phyloP scores from a whole-genome alignment of 108 stramenopile species.

The Craspedostauros australis region DNA sequence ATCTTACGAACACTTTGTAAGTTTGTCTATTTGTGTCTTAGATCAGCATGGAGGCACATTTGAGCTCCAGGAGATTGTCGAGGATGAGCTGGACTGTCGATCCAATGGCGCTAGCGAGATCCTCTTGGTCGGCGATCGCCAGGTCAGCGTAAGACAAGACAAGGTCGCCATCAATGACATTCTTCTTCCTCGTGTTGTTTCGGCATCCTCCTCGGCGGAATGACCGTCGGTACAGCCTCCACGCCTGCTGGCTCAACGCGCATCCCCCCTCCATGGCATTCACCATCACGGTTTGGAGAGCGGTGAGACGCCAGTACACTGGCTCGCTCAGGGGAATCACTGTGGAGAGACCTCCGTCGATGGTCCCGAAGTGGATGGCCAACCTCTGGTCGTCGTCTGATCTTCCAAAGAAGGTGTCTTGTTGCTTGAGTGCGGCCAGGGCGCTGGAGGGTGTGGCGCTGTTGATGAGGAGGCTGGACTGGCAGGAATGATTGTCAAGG shows the following conservation, averaged over 20 bases:
- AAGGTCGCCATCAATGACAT: slow-evolving; percentile 89
- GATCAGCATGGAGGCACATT: slow-evolving; percentile 42
- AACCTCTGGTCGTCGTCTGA: slow-evolving; percentile 80
- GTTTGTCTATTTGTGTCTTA: no score
- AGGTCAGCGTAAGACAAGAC: slow-evolving; percentile 78
- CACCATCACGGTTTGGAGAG: slow-evolving; percentile 85
- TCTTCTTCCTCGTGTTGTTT: slow-evolving; percentile 79
- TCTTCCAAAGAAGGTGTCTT: slow-evolving; percentile 69
- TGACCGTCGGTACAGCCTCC: slow-evolving; percentile 71
- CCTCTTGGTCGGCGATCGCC: slow-evolving; percentile 78
- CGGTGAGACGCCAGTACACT: slow-evolving; percentile 82
- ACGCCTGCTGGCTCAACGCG: slow-evolving; percentile 65
- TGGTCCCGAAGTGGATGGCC: slow-evolving; percentile 78
- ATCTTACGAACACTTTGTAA: background rate
- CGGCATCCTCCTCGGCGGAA: slow-evolving; percentile 75
- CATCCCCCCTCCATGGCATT: slow-evolving; percentile 89
- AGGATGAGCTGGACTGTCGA: slow-evolving; percentile 88
- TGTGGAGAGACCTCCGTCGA: slow-evolving; percentile 78
- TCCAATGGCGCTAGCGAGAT: slow-evolving; percentile 90
- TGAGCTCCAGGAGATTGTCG: slow-evolving; percentile 84
- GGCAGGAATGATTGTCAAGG: slow-evolving; percentile 64
- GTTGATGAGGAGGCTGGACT: slow-evolving; percentile 68
- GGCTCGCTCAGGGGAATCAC: slow-evolving; percentile 81
- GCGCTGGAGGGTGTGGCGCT: slow-evolving; percentile 67
- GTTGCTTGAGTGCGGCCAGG: slow-evolving; percentile 76